Conservation (phyloP, 306 rosid species). For the Quercus engelmannii region DNA sequence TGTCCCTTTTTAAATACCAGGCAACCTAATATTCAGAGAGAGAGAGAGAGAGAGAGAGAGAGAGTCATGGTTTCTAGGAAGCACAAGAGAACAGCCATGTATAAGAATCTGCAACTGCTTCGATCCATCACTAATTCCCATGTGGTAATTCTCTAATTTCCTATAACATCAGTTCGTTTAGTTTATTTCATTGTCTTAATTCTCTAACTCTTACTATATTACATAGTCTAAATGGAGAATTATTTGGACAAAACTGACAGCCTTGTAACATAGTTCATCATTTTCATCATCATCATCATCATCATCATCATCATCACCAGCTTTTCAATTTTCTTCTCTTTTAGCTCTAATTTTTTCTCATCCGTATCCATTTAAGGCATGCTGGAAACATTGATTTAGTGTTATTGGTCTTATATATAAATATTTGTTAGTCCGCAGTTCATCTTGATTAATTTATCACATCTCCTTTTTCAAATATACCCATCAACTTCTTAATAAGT, state of each 20-base stretch:
- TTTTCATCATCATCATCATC: background rate
- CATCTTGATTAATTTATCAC: background rate
- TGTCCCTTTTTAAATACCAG: constrained; percentile 24
- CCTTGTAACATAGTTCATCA: background rate
- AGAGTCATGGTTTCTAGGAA: constrained; percentile 49
- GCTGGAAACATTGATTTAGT: too few relatives aligned
- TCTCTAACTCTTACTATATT: too few relatives aligned
- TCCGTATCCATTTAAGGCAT: background rate
- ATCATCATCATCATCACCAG: constrained; percentile 8
- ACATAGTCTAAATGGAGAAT: background rate
- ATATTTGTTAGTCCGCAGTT: too few relatives aligned
- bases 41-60: constrained; percentile 1
- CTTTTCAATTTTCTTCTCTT: background rate
- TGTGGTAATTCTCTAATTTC: constrained; percentile 36
- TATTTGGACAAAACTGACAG: background rate
- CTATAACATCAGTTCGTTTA: constrained; percentile 14
- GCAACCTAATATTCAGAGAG: constrained; percentile 20
- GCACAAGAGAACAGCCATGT: constrained; percentile 43
- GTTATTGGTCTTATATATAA: too few relatives aligned
- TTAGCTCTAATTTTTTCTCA: background rate
- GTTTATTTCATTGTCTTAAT: background rate
- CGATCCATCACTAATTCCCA: constrained; percentile 47
- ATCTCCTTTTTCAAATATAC: background rate
- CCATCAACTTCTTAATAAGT: too few relatives aligned
- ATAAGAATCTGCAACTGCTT: constrained; percentile 53